phyloP scores from a whole-genome alignment of 202 grass and related monocot species.

The Saccharum hybrid region DNA sequence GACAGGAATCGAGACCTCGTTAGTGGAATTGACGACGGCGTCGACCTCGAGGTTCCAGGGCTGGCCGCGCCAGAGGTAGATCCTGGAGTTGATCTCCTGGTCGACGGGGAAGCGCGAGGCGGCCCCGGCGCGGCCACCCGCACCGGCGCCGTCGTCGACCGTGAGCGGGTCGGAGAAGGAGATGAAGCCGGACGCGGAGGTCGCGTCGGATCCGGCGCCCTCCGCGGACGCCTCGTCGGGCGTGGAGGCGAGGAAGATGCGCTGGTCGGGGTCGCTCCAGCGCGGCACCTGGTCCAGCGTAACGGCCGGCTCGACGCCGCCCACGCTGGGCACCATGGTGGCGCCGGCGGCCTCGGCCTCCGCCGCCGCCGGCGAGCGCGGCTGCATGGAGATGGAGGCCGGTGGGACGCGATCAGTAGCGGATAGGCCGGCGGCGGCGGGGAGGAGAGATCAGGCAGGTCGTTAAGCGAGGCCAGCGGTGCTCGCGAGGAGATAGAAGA shows the following conservation, averaged over 20 bases:
- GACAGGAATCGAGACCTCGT: constrained; percentile 57
- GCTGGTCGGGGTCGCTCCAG: constrained; percentile 88
- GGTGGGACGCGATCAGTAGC: background rate
- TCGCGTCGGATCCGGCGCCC: constrained; percentile 15
- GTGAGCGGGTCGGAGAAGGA: constrained; percentile 65
- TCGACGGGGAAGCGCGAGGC: constrained; percentile 70
- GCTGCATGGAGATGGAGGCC: constrained; percentile 33
- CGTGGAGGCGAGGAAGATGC: constrained; percentile 13
- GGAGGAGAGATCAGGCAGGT: constrained; percentile 36
- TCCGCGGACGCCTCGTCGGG: background rate
- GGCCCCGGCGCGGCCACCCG: background rate
- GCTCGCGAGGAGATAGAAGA: background rate
- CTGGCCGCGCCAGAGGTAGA: constrained; percentile 80
- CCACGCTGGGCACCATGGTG: constrained; percentile 47
- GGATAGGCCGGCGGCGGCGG: constrained; percentile 21
- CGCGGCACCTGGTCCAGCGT: constrained; percentile 85
- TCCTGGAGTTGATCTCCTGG: constrained; percentile 87
- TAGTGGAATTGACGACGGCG: constrained; percentile 88
- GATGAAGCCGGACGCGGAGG: constrained; percentile 37
- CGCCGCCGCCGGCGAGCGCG: constrained; percentile 30
- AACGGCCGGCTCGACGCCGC: constrained; percentile 66
- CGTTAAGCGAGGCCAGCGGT: constrained; percentile 36
- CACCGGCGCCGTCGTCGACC: constrained; percentile 40
- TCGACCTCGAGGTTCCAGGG: constrained; percentile 90
- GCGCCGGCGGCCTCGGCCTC: background rate